phyloP scores from a whole-genome alignment of 495 filamentous ascomycete species.

The Penicillium parvum region DNA sequence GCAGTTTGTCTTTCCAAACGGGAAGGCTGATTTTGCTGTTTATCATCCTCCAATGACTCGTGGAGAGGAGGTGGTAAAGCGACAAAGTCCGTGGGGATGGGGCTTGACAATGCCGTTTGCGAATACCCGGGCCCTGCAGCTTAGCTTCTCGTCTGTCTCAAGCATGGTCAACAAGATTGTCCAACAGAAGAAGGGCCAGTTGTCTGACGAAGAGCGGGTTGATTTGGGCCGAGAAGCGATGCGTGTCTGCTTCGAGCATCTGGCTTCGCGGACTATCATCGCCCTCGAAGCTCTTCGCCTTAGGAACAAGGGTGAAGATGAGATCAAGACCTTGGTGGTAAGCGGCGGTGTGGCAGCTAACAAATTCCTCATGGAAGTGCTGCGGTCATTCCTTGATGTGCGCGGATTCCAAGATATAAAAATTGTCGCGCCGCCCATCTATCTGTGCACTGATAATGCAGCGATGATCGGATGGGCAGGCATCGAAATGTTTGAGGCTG shows the following conservation, averaged over 20 bases:
- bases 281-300: conserved; percentile 48
- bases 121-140: conserved; percentile 47
- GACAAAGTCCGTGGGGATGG: conserved; percentile 52
- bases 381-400: conserved; percentile 57
- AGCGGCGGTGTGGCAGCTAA: conserved; percentile 90
- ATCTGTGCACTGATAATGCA: conserved; percentile 88
- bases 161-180: conserved; percentile 50
- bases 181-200: conserved; percentile 15
- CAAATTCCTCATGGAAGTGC: conserved; percentile 63
- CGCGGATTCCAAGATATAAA: conserved; percentile 59
- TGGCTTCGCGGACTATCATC: conserved; percentile 66
- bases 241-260: conserved; percentile 83
- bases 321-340: conserved; percentile 65
- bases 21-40: conserved; percentile 43
- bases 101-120: conserved; percentile 50
- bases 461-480: conserved; percentile 98
- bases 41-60: conserved; percentile 53
- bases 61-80: conserved; percentile 46
- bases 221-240: conserved; percentile 65
- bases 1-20: conserved; percentile 67
- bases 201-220: conserved; percentile 47
- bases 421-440: conserved; percentile 66
- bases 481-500: conserved; percentile 83
- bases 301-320: conserved; percentile 16
- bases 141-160: conserved; percentile 63